Evolutionary conservation across 73 alveolate genomes (phyloP).

Genomic region (Effrenium voratum): DNA sequence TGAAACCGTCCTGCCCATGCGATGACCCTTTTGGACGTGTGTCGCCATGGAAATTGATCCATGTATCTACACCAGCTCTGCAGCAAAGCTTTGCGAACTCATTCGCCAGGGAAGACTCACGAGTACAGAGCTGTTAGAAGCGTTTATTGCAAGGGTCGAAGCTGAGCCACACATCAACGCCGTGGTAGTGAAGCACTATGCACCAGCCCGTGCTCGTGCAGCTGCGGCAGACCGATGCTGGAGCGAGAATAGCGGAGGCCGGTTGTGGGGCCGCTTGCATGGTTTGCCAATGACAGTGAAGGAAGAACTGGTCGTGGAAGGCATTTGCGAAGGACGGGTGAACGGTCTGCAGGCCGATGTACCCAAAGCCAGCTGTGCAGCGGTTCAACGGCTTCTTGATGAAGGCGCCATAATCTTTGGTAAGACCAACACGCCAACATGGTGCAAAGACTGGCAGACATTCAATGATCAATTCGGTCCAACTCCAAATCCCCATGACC

Average conservation of each 20-base stretch:
- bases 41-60: background rate
- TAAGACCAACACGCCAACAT: constrained; percentile 96
- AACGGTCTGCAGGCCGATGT: background rate
- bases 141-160: constrained; percentile 25
- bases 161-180: background rate
- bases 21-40: background rate
- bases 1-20: too few species aligned
- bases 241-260: background rate
- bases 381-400: constrained; percentile 33
- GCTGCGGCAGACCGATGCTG: constrained; percentile 20
- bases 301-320: constrained; percentile 47
- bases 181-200: constrained; percentile 37
- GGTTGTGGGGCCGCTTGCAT: constrained; percentile 81
- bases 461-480: constrained; percentile 96
- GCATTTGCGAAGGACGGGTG: background rate
- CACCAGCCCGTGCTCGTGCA: background rate
- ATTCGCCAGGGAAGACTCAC: background rate
- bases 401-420: constrained; percentile 97
- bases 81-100: constrained; percentile 3
- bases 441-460: constrained; percentile 95
- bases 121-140: background rate
- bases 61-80: background rate
- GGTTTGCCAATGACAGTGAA: constrained; percentile 93
- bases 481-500: constrained; percentile 96
- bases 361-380: background rate